Evolutionary conservation across 345 rosid species (phyloP).

Genomic region (Erysimum cheiranthoides): DNA sequence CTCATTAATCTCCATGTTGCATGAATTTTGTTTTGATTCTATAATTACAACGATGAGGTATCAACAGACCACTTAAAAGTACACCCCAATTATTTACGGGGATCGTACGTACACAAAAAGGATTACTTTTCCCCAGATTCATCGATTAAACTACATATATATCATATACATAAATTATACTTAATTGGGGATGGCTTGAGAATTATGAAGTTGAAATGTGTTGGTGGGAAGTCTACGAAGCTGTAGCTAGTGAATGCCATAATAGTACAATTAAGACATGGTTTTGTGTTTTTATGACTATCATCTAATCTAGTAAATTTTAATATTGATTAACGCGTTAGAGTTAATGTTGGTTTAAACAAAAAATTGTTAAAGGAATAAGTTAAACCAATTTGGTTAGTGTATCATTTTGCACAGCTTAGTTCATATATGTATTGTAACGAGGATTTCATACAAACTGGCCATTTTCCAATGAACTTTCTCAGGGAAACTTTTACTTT

Average conservation of each 20-base stretch:
- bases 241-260: neutral
- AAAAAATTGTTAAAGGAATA: neutral
- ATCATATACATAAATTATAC: too few species aligned
- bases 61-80: neutral
- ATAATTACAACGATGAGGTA: too few species aligned
- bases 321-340: neutral
- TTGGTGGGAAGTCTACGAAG: neutral
- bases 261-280: too few species aligned
- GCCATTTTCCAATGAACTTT: neutral
- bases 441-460: neutral
- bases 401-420: neutral
- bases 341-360: neutral
- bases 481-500: neutral
- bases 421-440: neutral
- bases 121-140: neutral
- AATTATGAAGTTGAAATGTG: neutral
- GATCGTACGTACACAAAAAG: neutral
- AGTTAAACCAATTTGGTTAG: neutral
- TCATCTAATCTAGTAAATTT: neutral
- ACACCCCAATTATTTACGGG: neutral
- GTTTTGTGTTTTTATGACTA: neutral
- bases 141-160: neutral
- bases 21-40: too few species aligned
- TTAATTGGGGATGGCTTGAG: neutral
- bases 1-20: too few species aligned